Conservation (phyloP, 371 early-diverging fungal species). For the Lichtheimia ornata region DNA sequence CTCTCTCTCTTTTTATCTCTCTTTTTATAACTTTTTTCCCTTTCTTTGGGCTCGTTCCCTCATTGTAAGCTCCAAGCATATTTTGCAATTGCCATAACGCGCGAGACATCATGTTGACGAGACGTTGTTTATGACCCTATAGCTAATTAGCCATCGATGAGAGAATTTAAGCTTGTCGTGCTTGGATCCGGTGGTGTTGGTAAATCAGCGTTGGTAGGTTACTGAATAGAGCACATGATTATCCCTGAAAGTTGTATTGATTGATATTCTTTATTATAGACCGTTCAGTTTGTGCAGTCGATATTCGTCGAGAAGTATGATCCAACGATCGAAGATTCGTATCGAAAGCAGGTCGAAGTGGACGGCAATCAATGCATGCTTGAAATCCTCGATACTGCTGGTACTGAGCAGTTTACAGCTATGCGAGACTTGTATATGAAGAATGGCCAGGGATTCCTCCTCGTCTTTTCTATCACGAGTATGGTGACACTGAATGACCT, state of each 20-base stretch:
- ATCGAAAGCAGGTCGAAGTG: constrained; percentile 87
- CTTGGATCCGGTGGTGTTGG: constrained; percentile 16
- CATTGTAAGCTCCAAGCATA: too few relatives aligned
- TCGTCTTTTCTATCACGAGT: constrained; percentile 88
- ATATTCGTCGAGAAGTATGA: constrained; percentile 60
- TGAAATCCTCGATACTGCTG: constrained; percentile 90
- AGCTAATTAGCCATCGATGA: constrained; percentile 1
- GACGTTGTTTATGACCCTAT: too few relatives aligned
- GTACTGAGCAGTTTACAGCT: constrained; percentile 88
- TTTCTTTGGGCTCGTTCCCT: too few relatives aligned
- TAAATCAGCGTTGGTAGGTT: constrained; percentile 13
- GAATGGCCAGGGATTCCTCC: constrained; percentile 87
- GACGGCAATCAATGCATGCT: constrained; percentile 88
- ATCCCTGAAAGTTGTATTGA: neutral
- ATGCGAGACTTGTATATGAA: constrained; percentile 95
- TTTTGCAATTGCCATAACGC: too few relatives aligned
- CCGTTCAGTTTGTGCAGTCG: constrained; percentile 18
- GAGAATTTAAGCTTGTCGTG: constrained; percentile 13
- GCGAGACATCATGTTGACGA: too few relatives aligned
- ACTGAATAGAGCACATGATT: neutral
- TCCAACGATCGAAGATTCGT: constrained; percentile 91
- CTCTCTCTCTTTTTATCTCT: too few relatives aligned
- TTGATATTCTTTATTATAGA: neutral
- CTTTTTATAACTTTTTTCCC: too few relatives aligned
- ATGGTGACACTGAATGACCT: constrained; percentile 82